Percentiles rank a stretch among this genome's conserved stretches.
These are phyloP conservation scores for Drosera capensis DNA, from an alignment of 148 eudicot species.

Conservation along the genomic window DNA sequence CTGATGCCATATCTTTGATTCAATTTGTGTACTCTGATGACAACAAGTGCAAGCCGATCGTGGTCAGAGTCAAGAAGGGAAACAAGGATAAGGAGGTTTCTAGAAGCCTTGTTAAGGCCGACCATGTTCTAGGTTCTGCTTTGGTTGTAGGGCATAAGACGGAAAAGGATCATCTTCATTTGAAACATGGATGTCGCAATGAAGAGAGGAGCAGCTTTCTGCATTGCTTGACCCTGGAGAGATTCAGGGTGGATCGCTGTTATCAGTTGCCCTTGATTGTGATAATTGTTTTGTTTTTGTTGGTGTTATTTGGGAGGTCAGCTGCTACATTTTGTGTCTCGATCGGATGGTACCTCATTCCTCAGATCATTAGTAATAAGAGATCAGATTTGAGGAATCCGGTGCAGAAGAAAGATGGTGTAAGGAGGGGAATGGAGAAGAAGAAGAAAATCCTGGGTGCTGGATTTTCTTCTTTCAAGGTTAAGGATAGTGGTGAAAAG, in stretches of 20 bases:
- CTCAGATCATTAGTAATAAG: not conserved
- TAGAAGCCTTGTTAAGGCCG: not conserved
- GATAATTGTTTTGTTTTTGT: not conserved
- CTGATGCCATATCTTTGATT: slow-evolving; percentile 3
- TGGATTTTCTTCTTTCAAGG: not conserved
- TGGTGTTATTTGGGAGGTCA: not conserved
- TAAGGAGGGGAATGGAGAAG: not conserved
- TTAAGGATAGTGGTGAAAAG: not conserved
- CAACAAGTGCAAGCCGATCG: slow-evolving; percentile 9
- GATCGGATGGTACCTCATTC: not conserved
- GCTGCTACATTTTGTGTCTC: not conserved
- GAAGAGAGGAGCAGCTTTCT: not conserved
- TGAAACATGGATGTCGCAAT: not conserved
- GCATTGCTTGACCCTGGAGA: not conserved
- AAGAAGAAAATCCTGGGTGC: not conserved
- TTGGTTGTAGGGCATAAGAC: not conserved
- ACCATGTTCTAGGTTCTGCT: not conserved
- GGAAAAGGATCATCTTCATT: not conserved
- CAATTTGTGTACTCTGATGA: slow-evolving; percentile 6
- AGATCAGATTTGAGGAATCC: not conserved
- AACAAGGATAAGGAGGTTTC: not conserved
- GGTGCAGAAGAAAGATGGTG: not conserved
- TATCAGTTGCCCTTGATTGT: not conserved
- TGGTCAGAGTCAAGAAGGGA: slow-evolving; percentile 4
- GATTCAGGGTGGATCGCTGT: not conserved